Conservation (phyloP, 257 asterid species). For the Nicotiana tabacum region DNA sequence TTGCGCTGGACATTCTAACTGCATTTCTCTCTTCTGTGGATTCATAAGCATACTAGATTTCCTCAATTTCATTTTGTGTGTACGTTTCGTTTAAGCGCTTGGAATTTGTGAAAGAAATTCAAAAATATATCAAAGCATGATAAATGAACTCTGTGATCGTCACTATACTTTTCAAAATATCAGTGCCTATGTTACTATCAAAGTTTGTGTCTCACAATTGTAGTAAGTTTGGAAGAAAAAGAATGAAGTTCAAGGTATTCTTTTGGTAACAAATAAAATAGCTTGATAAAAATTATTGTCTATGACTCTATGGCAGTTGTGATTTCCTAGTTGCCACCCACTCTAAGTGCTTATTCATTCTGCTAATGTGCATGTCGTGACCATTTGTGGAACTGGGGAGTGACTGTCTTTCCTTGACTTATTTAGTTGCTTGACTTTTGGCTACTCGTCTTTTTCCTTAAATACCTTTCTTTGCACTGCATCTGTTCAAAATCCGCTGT, state of each 20-base stretch:
- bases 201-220: neutral
- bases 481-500: neutral
- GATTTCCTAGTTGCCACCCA: neutral
- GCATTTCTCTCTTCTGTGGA: neutral
- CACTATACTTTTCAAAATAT: neutral
- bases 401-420: neutral
- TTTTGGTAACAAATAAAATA: neutral
- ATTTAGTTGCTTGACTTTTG: neutral
- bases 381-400: neutral
- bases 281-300: neutral
- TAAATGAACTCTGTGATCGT: neutral
- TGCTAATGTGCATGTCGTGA: neutral
- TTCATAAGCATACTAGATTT: constrained; percentile 1
- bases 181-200: neutral
- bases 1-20: neutral
- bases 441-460: neutral
- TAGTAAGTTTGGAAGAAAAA: neutral
- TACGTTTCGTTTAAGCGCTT: neutral
- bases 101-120: neutral
- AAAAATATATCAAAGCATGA: neutral
- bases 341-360: neutral
- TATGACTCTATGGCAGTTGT: neutral
- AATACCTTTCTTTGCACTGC: neutral
- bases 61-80: neutral
- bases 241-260: constrained; percentile 6